These are phyloP conservation scores for Fusarium sp. DNA, from an alignment of 2,329 filamentous ascomycete genomes.

Conservation along the genomic window DNA sequence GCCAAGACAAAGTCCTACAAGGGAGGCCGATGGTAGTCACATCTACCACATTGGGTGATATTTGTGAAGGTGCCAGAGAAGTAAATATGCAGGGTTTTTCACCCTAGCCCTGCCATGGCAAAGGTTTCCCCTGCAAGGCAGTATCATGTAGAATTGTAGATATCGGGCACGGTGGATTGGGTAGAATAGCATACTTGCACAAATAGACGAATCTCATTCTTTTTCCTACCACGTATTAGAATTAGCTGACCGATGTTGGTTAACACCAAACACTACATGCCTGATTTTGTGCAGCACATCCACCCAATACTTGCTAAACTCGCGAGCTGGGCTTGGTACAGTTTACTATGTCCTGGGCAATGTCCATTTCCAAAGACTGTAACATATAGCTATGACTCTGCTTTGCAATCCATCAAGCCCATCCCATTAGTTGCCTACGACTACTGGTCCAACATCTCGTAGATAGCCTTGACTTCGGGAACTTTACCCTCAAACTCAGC, in stretches of 20 bases:
- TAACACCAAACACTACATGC: not conserved
- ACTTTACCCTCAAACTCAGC: conserved; percentile 39
- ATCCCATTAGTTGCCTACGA: not conserved
- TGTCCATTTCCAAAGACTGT: no score
- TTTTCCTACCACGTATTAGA: not conserved
- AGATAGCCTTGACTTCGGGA: conserved; percentile 40
- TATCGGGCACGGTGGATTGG: not conserved
- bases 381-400: not conserved
- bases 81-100: not conserved
- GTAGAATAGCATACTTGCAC: not conserved
- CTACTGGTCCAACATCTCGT: conserved; percentile 30
- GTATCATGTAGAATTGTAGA: not conserved
- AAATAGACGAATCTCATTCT: not conserved
- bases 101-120: not conserved
- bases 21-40: not conserved
- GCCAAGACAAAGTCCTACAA: not conserved
- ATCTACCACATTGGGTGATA: no score
- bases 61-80: no score
- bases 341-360: not conserved
- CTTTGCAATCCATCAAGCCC: not conserved
- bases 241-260: no score
- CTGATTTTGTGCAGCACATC: not conserved
- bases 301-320: not conserved
- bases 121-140: not conserved
- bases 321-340: not conserved